Percentiles rank a stretch among this genome's conserved stretches.
Evolutionary conservation across 352 stramenopile species (phyloP).

Genomic region (Phytopythium montanum): DNA sequence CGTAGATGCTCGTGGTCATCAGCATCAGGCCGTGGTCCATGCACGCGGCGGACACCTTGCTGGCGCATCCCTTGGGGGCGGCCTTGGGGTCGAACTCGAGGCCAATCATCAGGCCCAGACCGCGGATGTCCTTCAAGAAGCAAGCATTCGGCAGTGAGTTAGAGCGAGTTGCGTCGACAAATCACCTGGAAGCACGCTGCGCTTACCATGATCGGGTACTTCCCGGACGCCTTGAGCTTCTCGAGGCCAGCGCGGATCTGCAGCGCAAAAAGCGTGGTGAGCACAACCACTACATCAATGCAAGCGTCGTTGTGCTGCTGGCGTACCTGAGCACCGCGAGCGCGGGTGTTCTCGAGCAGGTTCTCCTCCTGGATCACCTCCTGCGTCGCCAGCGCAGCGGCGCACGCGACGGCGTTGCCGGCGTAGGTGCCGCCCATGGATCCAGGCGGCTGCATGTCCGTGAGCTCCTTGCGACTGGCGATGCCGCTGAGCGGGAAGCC

Average conservation of each 20-base stretch:
- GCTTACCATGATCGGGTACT: slow-evolving; percentile 54
- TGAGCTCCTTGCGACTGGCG: slow-evolving; percentile 86
- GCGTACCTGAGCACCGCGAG: slow-evolving; percentile 51
- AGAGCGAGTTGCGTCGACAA: neutral
- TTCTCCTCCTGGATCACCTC: slow-evolving; percentile 89
- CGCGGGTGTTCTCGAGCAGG: slow-evolving; percentile 80
- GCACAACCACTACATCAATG: neutral
- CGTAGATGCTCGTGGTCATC: slow-evolving; percentile 89
- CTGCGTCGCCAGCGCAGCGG: slow-evolving; percentile 83
- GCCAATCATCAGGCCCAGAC: slow-evolving; percentile 91
- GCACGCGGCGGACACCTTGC: slow-evolving; percentile 74
- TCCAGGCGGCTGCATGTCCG: slow-evolving; percentile 74
- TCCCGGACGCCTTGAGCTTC: slow-evolving; percentile 64
- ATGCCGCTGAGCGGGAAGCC: slow-evolving; percentile 91
- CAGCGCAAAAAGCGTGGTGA: neutral
- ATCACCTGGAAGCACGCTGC: neutral
- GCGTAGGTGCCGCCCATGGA: slow-evolving; percentile 93
- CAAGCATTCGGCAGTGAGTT: neutral
- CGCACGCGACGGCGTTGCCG: slow-evolving; percentile 90
- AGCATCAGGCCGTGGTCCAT: slow-evolving; percentile 88
- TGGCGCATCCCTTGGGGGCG: slow-evolving; percentile 57
- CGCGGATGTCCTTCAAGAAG: slow-evolving; percentile 70
- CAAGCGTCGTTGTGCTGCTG: neutral
- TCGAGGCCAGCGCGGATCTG: slow-evolving; percentile 67
- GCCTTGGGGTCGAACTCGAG: slow-evolving; percentile 85